Evolutionary conservation across 2,329 filamentous ascomycete genomes (phyloP), one percentile per base, ranked within the genome.

Genomic region (Seiridium unicorne): DNA sequence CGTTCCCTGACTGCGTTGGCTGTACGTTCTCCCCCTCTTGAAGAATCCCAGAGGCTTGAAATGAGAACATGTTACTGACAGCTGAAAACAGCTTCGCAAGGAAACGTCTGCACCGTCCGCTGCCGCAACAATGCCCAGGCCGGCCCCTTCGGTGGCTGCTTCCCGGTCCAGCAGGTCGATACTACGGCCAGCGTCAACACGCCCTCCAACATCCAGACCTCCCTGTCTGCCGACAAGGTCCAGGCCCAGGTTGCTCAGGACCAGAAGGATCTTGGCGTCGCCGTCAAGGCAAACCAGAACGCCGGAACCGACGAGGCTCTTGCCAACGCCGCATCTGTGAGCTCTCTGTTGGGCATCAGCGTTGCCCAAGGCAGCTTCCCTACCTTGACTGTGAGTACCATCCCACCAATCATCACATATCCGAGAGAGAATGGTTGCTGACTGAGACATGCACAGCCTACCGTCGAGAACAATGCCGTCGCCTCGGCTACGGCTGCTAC

Each of bases 111-210:
- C 76, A 86, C 84, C 1, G 76, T 87, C 26, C 80, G 84, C 42
- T 87, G 84, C 76, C 77, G 83, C 26, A 87, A 87, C 74, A 83
- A 80, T 59, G 82, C 83, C 3, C 71, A 80, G 3, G 82, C 82
- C 8, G 83, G 83, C 4, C 83, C 83, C 10, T 87, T 87, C 59
- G 81, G 82, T 44, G 80, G 84, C 55, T 87, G 84, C 72, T 81
- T 87, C 68, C 74, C 83, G 2, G 78, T 86, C 18, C 80, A 85
- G 69, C 85, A 88, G 67, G 73, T 74, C 36, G 84, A 85, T 63
- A 67, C 66, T 10, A 65, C 70, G 0, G 60, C 77, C 51, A 77
- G 70, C 54, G 69, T 68, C 59, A 84, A 84, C 73, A 76, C 72
- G 0, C 72, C 80, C 3, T 68, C 73, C 53, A 74, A 73, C 55